Percentiles rank a stretch among this genome's conserved stretches.
phyloP scores from a whole-genome alignment of 2,329 filamentous ascomycete genomes.

The Ciborinia camelliae region DNA sequence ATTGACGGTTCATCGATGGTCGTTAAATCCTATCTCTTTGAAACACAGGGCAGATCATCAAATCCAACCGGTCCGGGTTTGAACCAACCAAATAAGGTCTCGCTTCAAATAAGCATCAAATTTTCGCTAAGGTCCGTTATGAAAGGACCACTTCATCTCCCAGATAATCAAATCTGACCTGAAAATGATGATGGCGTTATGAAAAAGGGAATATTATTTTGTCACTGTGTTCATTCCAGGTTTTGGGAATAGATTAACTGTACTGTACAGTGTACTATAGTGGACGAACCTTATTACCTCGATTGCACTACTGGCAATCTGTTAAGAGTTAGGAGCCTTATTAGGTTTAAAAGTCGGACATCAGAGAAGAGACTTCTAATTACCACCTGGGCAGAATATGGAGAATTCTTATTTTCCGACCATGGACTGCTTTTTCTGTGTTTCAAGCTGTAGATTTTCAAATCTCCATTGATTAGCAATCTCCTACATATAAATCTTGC shows the following conservation, averaged over 20 bases:
- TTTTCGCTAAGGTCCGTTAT: conserved; percentile 26
- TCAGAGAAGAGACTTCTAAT: conserved; percentile 3
- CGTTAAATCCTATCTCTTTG: conserved; percentile 26
- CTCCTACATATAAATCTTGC: conserved; percentile 1
- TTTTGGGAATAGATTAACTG: conserved; percentile 3
- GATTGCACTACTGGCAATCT: not conserved
- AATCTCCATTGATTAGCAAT: conserved; percentile 9
- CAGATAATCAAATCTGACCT: conserved; percentile 17
- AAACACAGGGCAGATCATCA: conserved; percentile 24
- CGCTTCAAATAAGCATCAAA: conserved; percentile 18
- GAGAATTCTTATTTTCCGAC: conserved; percentile 6
- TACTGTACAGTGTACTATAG: not conserved
- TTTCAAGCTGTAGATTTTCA: not conserved
- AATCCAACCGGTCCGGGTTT: conserved; percentile 19
- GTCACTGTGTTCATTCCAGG: conserved; percentile 3
- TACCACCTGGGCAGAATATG: not conserved
- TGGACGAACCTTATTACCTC: not conserved
- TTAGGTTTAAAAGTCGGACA: not conserved
- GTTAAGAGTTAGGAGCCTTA: not conserved
- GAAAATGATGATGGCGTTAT: conserved; percentile 12
- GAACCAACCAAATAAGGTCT: conserved; percentile 17
- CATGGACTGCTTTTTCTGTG: not conserved
- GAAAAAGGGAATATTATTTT: conserved; percentile 4
- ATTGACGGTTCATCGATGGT: conserved; percentile 22
- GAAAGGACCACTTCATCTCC: conserved; percentile 28